Conservation (phyloP, 345 rosid species). For the Carallia brachiata region DNA sequence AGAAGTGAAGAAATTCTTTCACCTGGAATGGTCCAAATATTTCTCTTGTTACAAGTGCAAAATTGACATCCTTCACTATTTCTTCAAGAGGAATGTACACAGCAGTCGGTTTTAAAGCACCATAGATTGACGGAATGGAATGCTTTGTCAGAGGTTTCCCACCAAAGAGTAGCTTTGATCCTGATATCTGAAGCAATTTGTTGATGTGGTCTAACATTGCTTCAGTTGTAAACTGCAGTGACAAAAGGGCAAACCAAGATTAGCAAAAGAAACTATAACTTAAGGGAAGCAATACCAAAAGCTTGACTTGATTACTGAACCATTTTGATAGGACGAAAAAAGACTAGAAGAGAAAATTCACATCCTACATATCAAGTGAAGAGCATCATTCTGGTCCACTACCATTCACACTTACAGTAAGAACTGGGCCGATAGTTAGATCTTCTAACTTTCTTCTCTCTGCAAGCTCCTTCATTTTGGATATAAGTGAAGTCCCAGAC, state of each 20-base stretch:
- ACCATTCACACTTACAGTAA: slow-evolving; percentile 61
- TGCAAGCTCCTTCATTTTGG: slow-evolving; percentile 74
- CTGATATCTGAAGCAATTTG: slow-evolving; percentile 73
- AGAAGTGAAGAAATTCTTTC: slow-evolving; percentile 3
- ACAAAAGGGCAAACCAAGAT: slow-evolving; percentile 5
- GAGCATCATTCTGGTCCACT: not conserved
- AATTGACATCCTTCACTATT: slow-evolving; percentile 65
- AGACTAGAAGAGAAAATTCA: not conserved
- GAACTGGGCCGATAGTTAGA: slow-evolving; percentile 89
- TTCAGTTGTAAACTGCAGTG: slow-evolving; percentile 71
- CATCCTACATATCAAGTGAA: not conserved
- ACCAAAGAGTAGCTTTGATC: slow-evolving; percentile 87
- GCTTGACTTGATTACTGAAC: not conserved
- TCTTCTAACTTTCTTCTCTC: slow-evolving; percentile 89
- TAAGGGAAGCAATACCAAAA: not conserved
- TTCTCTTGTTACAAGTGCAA: slow-evolving; percentile 78
- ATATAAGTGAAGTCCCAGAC: slow-evolving; percentile 58
- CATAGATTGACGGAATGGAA: slow-evolving; percentile 83
- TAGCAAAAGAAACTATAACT: not conserved
- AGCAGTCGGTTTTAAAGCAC: slow-evolving; percentile 90
- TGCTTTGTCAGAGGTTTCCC: slow-evolving; percentile 75
- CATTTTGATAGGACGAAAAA: not conserved
- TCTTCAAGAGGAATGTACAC: slow-evolving; percentile 84
- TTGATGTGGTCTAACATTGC: slow-evolving; percentile 81
- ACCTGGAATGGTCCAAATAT: slow-evolving; percentile 99